These are phyloP conservation scores for Neofusicoccum umdonicola DNA, from an alignment of 2,329 filamentous ascomycete genomes.

Conservation along the genomic window DNA sequence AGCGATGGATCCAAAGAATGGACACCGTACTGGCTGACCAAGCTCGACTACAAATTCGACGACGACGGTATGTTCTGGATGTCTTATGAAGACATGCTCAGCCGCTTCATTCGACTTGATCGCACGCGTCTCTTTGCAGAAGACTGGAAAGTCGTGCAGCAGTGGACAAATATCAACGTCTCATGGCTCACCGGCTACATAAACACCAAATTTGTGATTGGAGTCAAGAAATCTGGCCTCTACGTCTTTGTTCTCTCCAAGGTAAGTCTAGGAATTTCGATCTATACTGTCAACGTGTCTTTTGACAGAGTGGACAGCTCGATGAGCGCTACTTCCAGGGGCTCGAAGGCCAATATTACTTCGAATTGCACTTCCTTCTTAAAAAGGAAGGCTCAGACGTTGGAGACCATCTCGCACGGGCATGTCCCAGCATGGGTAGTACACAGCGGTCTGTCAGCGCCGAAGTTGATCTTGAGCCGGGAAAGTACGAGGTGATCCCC, in stretches of 20 bases:
- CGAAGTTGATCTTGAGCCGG: slow-evolving; percentile 71
- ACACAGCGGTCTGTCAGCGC: slow-evolving; percentile 75
- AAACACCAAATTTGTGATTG: slow-evolving; percentile 14
- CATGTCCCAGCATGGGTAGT: slow-evolving; percentile 27
- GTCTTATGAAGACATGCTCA: slow-evolving; percentile 14
- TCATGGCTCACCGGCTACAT: slow-evolving; percentile 14
- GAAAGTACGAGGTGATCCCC: slow-evolving; percentile 72
- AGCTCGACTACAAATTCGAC: slow-evolving; percentile 71
- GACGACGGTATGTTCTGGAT: slow-evolving; percentile 58
- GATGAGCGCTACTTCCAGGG: slow-evolving; percentile 34
- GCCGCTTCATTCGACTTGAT: neutral
- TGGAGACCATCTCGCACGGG: slow-evolving; percentile 57
- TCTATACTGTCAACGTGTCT: neutral
- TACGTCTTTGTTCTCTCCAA: slow-evolving; percentile 11
- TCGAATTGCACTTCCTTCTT: slow-evolving; percentile 58
- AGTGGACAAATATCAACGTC: slow-evolving; percentile 16
- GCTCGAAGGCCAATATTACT: slow-evolving; percentile 56
- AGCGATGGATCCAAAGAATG: slow-evolving; percentile 80
- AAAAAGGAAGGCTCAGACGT: slow-evolving; percentile 55
- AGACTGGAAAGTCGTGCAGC: slow-evolving; percentile 6
- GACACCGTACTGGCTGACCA: slow-evolving; percentile 75
- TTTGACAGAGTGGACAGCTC: neutral
- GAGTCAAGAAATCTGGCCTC: neutral
- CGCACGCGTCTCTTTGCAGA: slow-evolving; percentile 16
- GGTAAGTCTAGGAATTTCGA: slow-evolving; percentile 8